These are phyloP conservation scores for Xylariales sp. DNA, from an alignment of 2,329 filamentous ascomycete species.

Conservation along the genomic window DNA sequence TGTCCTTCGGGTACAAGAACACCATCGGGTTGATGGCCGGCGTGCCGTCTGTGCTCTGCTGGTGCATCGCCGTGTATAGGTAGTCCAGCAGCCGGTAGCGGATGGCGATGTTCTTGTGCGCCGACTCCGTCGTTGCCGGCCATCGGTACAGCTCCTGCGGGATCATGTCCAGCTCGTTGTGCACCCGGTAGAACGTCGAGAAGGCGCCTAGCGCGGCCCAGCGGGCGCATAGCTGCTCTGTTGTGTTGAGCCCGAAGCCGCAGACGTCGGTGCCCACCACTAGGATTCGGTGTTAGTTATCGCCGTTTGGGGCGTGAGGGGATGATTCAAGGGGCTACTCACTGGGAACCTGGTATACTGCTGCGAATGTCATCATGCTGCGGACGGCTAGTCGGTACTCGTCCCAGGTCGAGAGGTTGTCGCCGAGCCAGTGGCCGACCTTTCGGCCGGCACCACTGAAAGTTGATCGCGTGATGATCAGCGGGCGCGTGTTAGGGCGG, in stretches of 20 bases:
- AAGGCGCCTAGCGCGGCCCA: constrained; percentile 81
- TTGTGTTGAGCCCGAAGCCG: constrained; percentile 76
- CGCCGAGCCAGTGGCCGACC: constrained; percentile 71
- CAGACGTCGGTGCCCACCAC: constrained; percentile 80
- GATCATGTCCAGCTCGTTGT: constrained; percentile 66
- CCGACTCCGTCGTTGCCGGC: constrained; percentile 69
- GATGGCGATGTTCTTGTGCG: constrained; percentile 73
- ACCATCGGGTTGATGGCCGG: constrained; percentile 76
- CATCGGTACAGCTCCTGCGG: constrained; percentile 80
- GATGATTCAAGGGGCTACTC: neutral
- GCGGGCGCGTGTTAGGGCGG: constrained; percentile 71
- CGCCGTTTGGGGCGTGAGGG: neutral
- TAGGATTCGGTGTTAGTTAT: neutral
- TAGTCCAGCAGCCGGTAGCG: constrained; percentile 80
- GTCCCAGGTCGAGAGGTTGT: constrained; percentile 68
- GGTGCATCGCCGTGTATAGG: constrained; percentile 76
- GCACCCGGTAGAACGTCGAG: constrained; percentile 80
- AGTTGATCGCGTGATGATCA: constrained; percentile 81
- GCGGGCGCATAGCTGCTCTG: constrained; percentile 76
- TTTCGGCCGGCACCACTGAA: constrained; percentile 77
- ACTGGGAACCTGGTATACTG: constrained; percentile 74
- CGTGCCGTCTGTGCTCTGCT: constrained; percentile 70
- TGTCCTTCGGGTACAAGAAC: constrained; percentile 71
- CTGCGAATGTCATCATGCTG: constrained; percentile 69
- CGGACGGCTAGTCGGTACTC: constrained; percentile 70